phyloP scores from a whole-genome alignment of 2,329 filamentous ascomycete species.

The Ascochyta rabiei region DNA sequence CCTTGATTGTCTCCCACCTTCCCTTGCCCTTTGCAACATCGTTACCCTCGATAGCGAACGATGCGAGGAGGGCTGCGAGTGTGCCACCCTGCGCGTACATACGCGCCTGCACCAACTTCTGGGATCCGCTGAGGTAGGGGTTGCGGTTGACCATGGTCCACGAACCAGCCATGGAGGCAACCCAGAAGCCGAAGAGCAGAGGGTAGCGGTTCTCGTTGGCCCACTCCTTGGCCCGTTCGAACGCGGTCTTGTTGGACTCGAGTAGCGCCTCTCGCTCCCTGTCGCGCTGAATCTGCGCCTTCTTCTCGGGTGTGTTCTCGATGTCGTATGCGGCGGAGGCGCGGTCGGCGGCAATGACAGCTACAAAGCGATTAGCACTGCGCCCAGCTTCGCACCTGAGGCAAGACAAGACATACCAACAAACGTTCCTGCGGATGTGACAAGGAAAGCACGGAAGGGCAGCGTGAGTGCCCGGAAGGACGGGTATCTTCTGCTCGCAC shows the following conservation, averaged over 20 bases:
- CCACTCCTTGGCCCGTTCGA: slow-evolving; percentile 72
- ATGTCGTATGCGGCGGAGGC: slow-evolving; percentile 74
- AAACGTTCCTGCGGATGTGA: slow-evolving; percentile 82
- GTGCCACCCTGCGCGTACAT: slow-evolving; percentile 93
- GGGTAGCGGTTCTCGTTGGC: slow-evolving; percentile 82
- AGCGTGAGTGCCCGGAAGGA: slow-evolving; percentile 82
- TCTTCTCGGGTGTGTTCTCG: slow-evolving; percentile 64
- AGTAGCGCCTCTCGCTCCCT: slow-evolving; percentile 47
- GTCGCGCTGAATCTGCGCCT: slow-evolving; percentile 38
- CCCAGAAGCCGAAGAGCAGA: slow-evolving; percentile 82
- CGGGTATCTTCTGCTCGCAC: slow-evolving; percentile 72
- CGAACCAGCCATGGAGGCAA: slow-evolving; percentile 77
- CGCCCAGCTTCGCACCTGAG: background rate
- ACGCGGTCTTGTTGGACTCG: slow-evolving; percentile 60
- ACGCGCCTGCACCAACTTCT: slow-evolving; percentile 94
- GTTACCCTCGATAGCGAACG: slow-evolving; percentile 78
- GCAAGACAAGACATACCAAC: slow-evolving; percentile 57
- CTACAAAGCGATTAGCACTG: slow-evolving; percentile 27
- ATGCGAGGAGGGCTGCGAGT: slow-evolving; percentile 80
- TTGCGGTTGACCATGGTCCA: slow-evolving; percentile 79
- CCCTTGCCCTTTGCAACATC: slow-evolving; percentile 79
- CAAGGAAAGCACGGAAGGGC: slow-evolving; percentile 89
- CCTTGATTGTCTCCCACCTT: slow-evolving; percentile 83
- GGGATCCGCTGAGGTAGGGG: slow-evolving; percentile 72
- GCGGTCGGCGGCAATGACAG: slow-evolving; percentile 83